Evolutionary conservation across 1,139 yeast genomes (phyloP), one percentile per base, ranked within the genome.

Genomic region (Geotrichum aggregatum): DNA sequence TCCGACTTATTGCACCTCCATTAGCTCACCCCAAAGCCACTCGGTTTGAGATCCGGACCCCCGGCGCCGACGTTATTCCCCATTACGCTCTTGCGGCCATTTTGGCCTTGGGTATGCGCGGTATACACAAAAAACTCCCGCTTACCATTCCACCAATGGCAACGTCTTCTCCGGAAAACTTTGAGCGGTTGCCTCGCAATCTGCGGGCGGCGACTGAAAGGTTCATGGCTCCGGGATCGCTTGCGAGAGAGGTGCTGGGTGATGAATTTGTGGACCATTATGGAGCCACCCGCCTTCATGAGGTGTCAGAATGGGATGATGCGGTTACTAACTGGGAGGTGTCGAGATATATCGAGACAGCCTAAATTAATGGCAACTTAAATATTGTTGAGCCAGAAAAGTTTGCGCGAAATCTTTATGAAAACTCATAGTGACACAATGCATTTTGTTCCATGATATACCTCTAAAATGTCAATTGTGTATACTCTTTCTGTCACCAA

Each of bases 261-360:
- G 65, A 66, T 47, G 65, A 42, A 6, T 69, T 69, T 58, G 73
- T 69, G 6, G 71, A 69, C 35, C 72, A 69, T 51, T 69, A 58
- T 44, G 70, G 68, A 11, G 66, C 59, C 7, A 69, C 73, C 1
- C 58, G 73, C 24, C 52, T 56, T 33, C 70, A 67, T 43, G 73
- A 69, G 49, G 56, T 64, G 44, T 47, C 52, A 7, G 59, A 59
- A 47, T 69, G 69, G 63, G 64, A 66, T 26, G 68, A 66, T 44
- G 68, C 70, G 4, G 72, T 69, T 2, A 69, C 72, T 13, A 64
- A 66, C 54, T 69, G 71, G 71, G 72, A 69, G 52, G 66, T 68
- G 26, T 56, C 58, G 21, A 57, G 73, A 50, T 69, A 69, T 53
- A 61, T 68, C 35, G 73, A 69, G 54, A 63, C 68, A n/a, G 66